Conservation (phyloP, 768 basidiomycete genomes). For the Russula sp. region DNA sequence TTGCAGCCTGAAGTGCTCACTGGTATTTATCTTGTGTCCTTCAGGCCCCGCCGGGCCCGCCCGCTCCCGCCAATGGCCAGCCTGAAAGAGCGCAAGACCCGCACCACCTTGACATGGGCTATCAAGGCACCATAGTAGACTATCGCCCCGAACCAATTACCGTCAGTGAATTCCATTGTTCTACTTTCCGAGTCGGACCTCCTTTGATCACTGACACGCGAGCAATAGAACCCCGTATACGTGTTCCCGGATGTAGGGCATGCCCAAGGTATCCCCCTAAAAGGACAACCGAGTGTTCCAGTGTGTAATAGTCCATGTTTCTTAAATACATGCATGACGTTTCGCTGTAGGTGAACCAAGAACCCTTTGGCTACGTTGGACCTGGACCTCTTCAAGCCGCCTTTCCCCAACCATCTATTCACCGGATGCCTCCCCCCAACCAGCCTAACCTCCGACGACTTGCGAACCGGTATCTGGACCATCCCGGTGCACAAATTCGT, state of each 20-base stretch:
- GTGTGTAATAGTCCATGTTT: neutral
- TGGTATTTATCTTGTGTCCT: neutral
- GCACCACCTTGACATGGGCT: neutral
- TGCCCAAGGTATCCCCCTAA: neutral
- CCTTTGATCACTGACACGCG: neutral
- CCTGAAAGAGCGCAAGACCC: neutral
- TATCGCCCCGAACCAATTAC: neutral
- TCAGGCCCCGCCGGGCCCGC: neutral
- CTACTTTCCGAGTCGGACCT: too few species aligned
- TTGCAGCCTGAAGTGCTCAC: too few species aligned
- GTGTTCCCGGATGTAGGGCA: neutral
- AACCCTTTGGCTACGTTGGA: neutral
- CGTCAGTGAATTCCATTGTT: neutral
- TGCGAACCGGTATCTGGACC: too few species aligned
- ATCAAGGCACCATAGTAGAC: neutral
- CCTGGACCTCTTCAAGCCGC: neutral
- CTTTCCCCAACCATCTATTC: too few species aligned
- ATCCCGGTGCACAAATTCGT: too few species aligned
- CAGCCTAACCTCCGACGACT: too few species aligned
- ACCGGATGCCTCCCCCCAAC: neutral
- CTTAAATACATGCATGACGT: neutral
- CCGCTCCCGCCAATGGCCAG: neutral
- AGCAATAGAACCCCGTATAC: neutral
- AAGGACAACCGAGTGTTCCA: too few species aligned
- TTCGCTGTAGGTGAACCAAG: neutral